These are phyloP conservation scores for Platanthera guangdongensis DNA, from an alignment of 106 monocot genomes.

Conservation along the genomic window DNA sequence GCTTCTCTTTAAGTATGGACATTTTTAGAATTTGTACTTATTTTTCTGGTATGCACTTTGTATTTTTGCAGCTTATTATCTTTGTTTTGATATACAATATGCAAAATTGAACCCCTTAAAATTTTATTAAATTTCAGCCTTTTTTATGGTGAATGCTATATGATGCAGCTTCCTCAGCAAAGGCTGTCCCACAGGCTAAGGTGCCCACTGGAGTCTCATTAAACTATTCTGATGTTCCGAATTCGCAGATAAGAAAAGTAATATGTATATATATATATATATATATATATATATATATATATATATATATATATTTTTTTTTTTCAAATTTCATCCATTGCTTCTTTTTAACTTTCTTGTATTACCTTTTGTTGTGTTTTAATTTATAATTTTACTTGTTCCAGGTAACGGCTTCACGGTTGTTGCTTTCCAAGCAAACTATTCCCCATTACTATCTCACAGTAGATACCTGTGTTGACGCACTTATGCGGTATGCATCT, in stretches of 20 bases:
- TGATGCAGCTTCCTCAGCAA: conserved; percentile 37
- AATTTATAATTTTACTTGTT: conserved; percentile 2
- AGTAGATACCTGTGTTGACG: conserved; percentile 84
- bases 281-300: too few relatives aligned
- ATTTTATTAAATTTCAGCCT: not conserved
- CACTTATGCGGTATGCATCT: conserved; percentile 72
- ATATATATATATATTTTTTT: too few relatives aligned
- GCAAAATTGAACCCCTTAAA: not conserved
- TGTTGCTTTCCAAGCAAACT: conserved; percentile 90
- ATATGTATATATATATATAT: not conserved
- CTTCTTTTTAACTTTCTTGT: not conserved
- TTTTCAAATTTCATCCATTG: not conserved
- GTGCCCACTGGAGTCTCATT: conserved; percentile 14
- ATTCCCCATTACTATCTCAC: conserved; percentile 98
- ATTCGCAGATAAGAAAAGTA: conserved; percentile 93
- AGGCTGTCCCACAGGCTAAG: conserved; percentile 25
- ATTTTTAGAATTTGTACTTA: not conserved
- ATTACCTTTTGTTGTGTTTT: not conserved
- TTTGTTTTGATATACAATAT: not conserved
- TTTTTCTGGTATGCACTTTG: not conserved
- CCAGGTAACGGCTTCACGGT: conserved; percentile 81
- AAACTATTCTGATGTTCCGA: conserved; percentile 69
- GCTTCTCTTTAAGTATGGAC: not conserved
- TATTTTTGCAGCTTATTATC: not conserved
- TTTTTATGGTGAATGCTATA: conserved; percentile 8